Evolutionary conservation across 1,284 basidiomycete genomes (phyloP).

Genomic region (Pseudozyma thailandica): DNA sequence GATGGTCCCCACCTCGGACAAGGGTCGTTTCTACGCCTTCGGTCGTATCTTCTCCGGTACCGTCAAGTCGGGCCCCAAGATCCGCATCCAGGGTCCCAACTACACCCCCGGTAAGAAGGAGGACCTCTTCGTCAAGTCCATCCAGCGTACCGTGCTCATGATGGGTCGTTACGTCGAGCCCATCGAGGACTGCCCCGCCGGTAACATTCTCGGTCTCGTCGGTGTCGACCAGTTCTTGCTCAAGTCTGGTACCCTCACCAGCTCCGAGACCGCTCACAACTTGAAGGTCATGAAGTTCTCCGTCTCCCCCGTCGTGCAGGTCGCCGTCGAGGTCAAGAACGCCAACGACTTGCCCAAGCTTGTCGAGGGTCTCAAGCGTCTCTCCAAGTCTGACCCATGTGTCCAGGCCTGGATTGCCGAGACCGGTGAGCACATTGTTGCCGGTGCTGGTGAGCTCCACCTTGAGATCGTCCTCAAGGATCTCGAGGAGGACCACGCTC

Average conservation of each 20-base stretch:
- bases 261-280: slow-evolving; percentile 98
- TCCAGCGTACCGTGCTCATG: slow-evolving; percentile 99
- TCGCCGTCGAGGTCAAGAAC: slow-evolving; percentile 99
- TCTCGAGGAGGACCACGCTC: slow-evolving; percentile 98
- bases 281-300: slow-evolving; percentile 95
- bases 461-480: slow-evolving; percentile 99
- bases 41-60: slow-evolving; percentile 99
- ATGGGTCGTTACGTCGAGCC: slow-evolving; percentile 99
- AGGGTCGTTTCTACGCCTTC: slow-evolving; percentile 99
- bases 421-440: slow-evolving; percentile 97
- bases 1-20: slow-evolving; percentile 99
- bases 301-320: slow-evolving; percentile 98
- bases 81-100: slow-evolving; percentile 99
- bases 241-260: slow-evolving; percentile 95
- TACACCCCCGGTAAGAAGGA: slow-evolving; percentile 99
- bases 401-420: slow-evolving; percentile 95
- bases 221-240: slow-evolving; percentile 99
- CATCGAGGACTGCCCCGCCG: slow-evolving; percentile 98
- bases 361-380: slow-evolving; percentile 99
- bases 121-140: slow-evolving; percentile 96
- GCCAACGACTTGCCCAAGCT: slow-evolving; percentile 98
- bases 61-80: slow-evolving; percentile 94
- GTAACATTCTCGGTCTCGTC: slow-evolving; percentile 99
- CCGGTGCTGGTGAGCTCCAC: slow-evolving; percentile 98
- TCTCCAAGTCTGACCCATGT: slow-evolving; percentile 99